Percentiles rank a stretch among this genome's conserved stretches.
Conservation (phyloP, 2,329 filamentous ascomycete genomes). For the Coccinonectria pachysandricola region DNA sequence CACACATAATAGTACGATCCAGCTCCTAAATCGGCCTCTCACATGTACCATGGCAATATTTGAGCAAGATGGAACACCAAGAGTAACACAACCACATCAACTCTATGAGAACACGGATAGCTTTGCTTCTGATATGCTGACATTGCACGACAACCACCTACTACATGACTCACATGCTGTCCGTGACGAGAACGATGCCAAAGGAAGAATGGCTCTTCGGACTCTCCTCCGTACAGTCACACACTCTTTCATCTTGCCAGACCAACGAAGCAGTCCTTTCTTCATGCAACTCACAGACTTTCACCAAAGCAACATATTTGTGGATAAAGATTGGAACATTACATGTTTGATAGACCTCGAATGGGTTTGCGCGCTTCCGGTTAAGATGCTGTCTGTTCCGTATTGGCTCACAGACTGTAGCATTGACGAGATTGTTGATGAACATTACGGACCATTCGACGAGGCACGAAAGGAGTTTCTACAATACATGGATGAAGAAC, state of each 20-base stretch:
- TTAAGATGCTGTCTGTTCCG: conserved; percentile 9
- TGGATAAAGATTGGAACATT: conserved; percentile 26
- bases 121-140: no score
- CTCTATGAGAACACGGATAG: no score
- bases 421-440: conserved; percentile 10
- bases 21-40: no score
- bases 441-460: conserved; percentile 8
- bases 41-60: no score
- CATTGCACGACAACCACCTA: conserved; percentile 15
- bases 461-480: conserved; percentile 10
- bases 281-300: conserved; percentile 22
- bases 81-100: no score
- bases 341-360: conserved; percentile 24
- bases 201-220: conserved; percentile 17
- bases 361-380: conserved; percentile 22
- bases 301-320: conserved; percentile 25
- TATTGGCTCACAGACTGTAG: conserved; percentile 13
- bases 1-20: no score
- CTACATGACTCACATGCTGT: conserved; percentile 16
- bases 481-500: conserved; percentile 8
- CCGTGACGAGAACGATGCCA: conserved; percentile 16
- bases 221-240: conserved; percentile 14
- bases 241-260: conserved; percentile 15
- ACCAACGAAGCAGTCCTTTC: conserved; percentile 18
- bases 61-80: no score